Percentiles rank a stretch among this genome's conserved stretches.
Evolutionary conservation across 192 early-diverging fungal species (phyloP).

Genomic region (Helicostylum pulchrum): DNA sequence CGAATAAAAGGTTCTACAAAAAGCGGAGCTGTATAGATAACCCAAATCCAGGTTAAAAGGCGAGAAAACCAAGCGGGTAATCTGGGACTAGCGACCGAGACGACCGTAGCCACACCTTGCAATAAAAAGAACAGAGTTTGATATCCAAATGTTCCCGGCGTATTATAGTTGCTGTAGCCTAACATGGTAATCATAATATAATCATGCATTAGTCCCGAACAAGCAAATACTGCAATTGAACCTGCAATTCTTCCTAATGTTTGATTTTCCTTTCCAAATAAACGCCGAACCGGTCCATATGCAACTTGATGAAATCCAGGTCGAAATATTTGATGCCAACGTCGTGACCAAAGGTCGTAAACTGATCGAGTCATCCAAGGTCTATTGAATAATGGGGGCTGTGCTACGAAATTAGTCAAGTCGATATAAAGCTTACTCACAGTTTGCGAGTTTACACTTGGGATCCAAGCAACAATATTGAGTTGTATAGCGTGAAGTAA

Average conservation of each 20-base stretch:
- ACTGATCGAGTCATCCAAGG: constrained; percentile 19
- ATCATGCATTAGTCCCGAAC: constrained; percentile 30
- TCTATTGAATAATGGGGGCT: constrained; percentile 20
- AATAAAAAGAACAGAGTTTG: constrained; percentile 28
- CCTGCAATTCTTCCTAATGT: background rate
- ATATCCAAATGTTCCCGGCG: constrained; percentile 14
- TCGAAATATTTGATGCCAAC: constrained; percentile 32
- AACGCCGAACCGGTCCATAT: constrained; percentile 4
- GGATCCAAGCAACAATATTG: background rate
- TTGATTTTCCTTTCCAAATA: constrained; percentile 9
- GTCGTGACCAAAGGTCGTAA: constrained; percentile 26
- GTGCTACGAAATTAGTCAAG: constrained; percentile 2
- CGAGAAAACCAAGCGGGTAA: constrained; percentile 5
- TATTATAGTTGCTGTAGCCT: constrained; percentile 15
- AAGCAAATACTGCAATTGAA: constrained; percentile 16
- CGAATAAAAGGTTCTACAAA: constrained; percentile 28
- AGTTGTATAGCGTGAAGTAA: constrained; percentile 1
- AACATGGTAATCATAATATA: constrained; percentile 25
- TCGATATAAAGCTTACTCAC: background rate
- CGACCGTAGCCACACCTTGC: constrained; percentile 16
- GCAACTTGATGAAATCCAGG: constrained; percentile 20
- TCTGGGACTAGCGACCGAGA: background rate
- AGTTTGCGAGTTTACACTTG: too few relatives aligned
- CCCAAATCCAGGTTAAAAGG: constrained; percentile 19
- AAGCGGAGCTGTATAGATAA: constrained; percentile 21